Base-by-base conservation (phyloP, 2,329 filamentous ascomycete genomes). In the Aspergillus caelatus region DNA sequence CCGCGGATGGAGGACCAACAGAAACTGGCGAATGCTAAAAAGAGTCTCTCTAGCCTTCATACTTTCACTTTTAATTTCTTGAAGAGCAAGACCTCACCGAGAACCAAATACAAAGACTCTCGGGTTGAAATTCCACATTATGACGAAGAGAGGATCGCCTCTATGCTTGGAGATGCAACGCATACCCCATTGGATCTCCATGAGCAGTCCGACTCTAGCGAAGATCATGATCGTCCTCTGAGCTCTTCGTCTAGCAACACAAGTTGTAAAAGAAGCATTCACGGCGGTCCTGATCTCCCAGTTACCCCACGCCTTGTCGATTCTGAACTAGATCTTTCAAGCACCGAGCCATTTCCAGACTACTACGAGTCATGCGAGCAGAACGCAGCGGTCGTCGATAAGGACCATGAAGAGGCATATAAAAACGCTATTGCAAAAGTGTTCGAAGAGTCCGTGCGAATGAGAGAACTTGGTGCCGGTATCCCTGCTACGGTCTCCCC, bases 281-380 rank as follows among this genome's bases (percentile, higher is more conserved):
- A 39, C 21, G 32, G 4, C 30, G 36, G 16, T 23, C 30, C 30
- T 8, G 23, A 30, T 12, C 12, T 32, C 28, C 32, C 52, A 19
- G 5, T 34, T 5, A 55, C 52, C 52, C 52, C 52, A 11, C 52
- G 4, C 2, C 30, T 36, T n/a, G 12, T 58, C 61, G 9, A 46
- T 48, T 48, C n/a, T n/a, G 39, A 52, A 16, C n/a, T 57, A 12
- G 32, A n/a, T 45, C 30, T 39, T 28, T 30, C 59, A 23, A 36
- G 55, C 21, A 62, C 62, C 1, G 73, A 75, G 45, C 68, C 71
- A 0, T 76, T 76, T 23, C 73, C 73, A 0, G 70, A 71, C 12
- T 75, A 74, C 55, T 61, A 71, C 46, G 66, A 71, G 28, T 61
- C 60, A 10, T 67, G 65, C 50, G 64, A 69, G 28, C 32, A 23